phyloP scores from a whole-genome alignment of 1,284 basidiomycete species.

The Marasmius tenuissimus region DNA sequence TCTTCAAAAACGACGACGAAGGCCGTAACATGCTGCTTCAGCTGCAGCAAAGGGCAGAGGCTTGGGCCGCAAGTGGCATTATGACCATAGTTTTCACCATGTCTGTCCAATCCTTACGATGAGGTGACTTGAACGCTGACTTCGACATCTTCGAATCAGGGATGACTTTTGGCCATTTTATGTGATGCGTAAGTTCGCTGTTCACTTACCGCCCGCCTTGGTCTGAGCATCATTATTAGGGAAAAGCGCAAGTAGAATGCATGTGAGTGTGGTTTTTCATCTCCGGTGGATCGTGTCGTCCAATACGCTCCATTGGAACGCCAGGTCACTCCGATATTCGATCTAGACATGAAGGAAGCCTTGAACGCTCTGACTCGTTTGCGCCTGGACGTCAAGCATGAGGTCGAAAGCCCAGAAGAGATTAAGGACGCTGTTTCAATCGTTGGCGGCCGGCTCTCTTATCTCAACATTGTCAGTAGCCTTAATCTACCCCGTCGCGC shows the following conservation, averaged over 20 bases:
- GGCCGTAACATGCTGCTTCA: conserved; percentile 78
- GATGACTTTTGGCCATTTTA: conserved; percentile 83
- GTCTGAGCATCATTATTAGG: conserved; percentile 37
- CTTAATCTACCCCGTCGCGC: conserved; percentile 3
- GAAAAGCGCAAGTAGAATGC: conserved; percentile 73
- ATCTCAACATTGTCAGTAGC: conserved; percentile 56
- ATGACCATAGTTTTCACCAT: conserved; percentile 79
- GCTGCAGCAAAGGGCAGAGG: conserved; percentile 81
- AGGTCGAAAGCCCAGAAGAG: conserved; percentile 31
- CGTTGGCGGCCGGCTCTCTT: conserved; percentile 78
- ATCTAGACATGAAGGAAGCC: conserved; percentile 66
- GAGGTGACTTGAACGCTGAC: conserved; percentile 22
- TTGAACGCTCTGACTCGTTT: conserved; percentile 59
- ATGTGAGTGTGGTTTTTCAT: conserved; percentile 38
- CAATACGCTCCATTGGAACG: neutral
- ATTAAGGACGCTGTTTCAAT: conserved; percentile 56
- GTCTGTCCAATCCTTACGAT: conserved; percentile 29
- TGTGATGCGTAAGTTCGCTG: conserved; percentile 52
- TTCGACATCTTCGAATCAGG: conserved; percentile 23
- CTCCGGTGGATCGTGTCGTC: neutral
- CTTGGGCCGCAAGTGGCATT: conserved; percentile 81
- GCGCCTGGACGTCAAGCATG: conserved; percentile 35
- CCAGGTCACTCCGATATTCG: conserved; percentile 72
- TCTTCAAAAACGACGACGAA: conserved; percentile 78
- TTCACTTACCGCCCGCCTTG: conserved; percentile 9